phyloP scores from a whole-genome alignment of 202 grass and related monocot genomes.

The Musa balbisiana region DNA sequence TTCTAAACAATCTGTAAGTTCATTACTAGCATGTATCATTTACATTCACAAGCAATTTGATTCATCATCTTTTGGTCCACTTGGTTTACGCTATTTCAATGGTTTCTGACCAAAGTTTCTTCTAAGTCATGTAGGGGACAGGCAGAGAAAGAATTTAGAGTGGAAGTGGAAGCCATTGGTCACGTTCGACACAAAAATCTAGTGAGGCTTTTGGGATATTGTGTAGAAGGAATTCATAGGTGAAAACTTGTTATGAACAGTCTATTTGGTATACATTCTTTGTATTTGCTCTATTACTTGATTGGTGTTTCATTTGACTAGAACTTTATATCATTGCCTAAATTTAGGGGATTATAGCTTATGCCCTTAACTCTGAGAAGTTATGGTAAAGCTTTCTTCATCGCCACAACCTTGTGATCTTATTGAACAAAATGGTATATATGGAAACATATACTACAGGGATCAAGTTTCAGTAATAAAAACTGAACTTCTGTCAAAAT shows the following conservation, averaged over 20 bases:
- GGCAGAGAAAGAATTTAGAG: conserved; percentile 38
- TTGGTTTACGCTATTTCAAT: neutral
- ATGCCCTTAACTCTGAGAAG: too few species aligned
- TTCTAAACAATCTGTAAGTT: conserved; percentile 62
- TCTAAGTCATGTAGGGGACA: conserved; percentile 16
- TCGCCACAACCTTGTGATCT: too few species aligned
- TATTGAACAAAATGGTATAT: too few species aligned
- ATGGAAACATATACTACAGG: too few species aligned
- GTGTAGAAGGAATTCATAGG: conserved; percentile 34
- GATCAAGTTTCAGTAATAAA: too few species aligned
- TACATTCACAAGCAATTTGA: neutral
- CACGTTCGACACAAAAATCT: conserved; percentile 37
- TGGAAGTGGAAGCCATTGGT: conserved; percentile 37
- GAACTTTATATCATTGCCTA: too few species aligned
- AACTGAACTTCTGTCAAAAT: too few species aligned
- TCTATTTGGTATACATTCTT: neutral
- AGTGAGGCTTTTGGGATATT: conserved; percentile 35
- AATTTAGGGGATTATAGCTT: too few species aligned
- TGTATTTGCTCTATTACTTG: too few species aligned
- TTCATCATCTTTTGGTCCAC: neutral
- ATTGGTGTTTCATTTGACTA: too few species aligned
- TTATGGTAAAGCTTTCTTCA: too few species aligned
- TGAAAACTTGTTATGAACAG: neutral
- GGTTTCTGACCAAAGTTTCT: neutral
- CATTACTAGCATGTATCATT: conserved; percentile 1